phyloP scores from a whole-genome alignment of 2,329 filamentous ascomycete species.

The Exutisphaerella laricina region DNA sequence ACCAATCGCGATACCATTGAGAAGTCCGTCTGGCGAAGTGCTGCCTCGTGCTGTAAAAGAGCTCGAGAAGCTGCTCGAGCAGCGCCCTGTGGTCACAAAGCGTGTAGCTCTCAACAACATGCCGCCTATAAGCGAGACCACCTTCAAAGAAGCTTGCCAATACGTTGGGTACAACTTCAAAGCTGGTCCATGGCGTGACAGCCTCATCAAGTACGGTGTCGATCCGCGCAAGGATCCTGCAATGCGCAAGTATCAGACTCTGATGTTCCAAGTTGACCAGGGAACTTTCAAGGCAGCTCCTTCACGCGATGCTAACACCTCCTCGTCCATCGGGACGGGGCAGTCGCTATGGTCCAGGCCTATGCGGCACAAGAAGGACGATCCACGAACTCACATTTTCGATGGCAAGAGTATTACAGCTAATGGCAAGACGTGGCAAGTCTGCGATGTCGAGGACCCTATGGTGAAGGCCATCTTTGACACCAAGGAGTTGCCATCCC shows the following conservation, averaged over 20 bases:
- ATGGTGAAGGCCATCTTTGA: slow-evolving; percentile 62
- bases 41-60: slow-evolving; percentile 60
- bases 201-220: slow-evolving; percentile 75
- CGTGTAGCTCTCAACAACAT: slow-evolving; percentile 74
- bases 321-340: not conserved
- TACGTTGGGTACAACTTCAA: slow-evolving; percentile 90
- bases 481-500: slow-evolving; percentile 47
- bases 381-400: slow-evolving; percentile 65
- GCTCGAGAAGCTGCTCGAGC: slow-evolving; percentile 59
- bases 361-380: slow-evolving; percentile 17
- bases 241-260: slow-evolving; percentile 78
- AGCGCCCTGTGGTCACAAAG: slow-evolving; percentile 80
- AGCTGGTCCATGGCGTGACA: slow-evolving; percentile 85
- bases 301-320: slow-evolving; percentile 8
- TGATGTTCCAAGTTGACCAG: slow-evolving; percentile 68
- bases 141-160: slow-evolving; percentile 68
- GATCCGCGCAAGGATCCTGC: slow-evolving; percentile 74
- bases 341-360: slow-evolving; percentile 15
- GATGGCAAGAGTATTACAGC: slow-evolving; percentile 68
- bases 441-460: slow-evolving; percentile 85
- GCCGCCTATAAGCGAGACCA: slow-evolving; percentile 43
- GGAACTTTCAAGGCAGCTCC: slow-evolving; percentile 21
- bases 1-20: slow-evolving; percentile 42
- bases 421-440: slow-evolving; percentile 89
- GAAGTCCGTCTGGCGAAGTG: slow-evolving; percentile 34